Base-by-base conservation (phyloP, 176 grass and related monocot genomes). In the Pontederia crassipes region DNA sequence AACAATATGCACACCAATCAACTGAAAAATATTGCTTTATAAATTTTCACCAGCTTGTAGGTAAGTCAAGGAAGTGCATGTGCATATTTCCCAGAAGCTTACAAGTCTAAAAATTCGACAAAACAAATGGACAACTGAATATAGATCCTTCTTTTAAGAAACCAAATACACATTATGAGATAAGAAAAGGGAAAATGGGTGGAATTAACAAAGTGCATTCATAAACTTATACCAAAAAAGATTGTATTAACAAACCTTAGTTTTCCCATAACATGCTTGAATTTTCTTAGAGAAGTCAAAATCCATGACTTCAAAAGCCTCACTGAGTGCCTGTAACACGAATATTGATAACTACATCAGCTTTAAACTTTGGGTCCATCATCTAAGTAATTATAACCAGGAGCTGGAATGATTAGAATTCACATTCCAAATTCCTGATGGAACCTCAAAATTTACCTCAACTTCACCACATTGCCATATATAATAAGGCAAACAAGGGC, bases 391-490 rank as follows among this genome's bases (percentile, higher is more conserved):
- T 55, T 20, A 68, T 17, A 65, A 52, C 48, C 11, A 65, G 16
- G 17, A 11, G 17, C 49, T 48, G 46, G 55, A 17, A 58, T 58
- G 2, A 49, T 11, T 7, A 49, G 47, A 12, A 49, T 7, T 61
- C 67, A 24, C 7, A 71, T 71, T 71, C 70, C 17, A 13, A 49
- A 64, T 53, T 32, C 52, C 24, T 57, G 32, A 28, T 46, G 45
- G 61, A 54, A 73, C 12, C 55, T 17, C 20, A 0, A 26, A 46
- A 57, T 46, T 58, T 74, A 90, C 91, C 86, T 96, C 75, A 12
- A 80, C 70, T 59, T 82, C 45, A 73, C 91, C 91, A 69, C 91
- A 90, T 72, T 96, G 91, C 91, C 91, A 90, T 55, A 87, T 61
- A 61, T 90, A 82, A 49, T 84, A 87, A 8, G 91, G 83, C 8